A percentile compares a stretch with the other conserved stretches of the same genome.
phyloP scores from a whole-genome alignment of 192 early-diverging fungal genomes.

The Oehlia diaphana region DNA sequence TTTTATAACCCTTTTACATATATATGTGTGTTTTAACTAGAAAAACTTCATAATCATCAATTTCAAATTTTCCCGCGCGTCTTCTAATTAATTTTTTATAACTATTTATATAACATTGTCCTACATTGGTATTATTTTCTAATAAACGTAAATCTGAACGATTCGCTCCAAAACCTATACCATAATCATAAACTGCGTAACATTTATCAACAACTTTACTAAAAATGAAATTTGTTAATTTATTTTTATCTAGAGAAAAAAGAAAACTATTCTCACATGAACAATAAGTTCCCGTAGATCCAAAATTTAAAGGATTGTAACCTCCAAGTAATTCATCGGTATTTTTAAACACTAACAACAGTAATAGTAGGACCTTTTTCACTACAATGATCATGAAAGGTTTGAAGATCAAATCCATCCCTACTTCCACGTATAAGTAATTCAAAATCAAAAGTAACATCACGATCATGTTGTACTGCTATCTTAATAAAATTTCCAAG shows the following conservation, averaged over 20 bases:
- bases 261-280: neutral
- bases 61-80: neutral
- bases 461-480: neutral
- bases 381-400: conserved; percentile 25
- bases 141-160: neutral
- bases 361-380: conserved; percentile 31
- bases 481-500: neutral
- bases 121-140: neutral
- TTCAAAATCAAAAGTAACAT: neutral
- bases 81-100: neutral
- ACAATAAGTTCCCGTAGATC: neutral
- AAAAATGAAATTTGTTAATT: neutral
- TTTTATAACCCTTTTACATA: too few species aligned
- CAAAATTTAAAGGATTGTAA: conserved; percentile 31
- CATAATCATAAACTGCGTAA: neutral
- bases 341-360: conserved; percentile 13
- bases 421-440: neutral
- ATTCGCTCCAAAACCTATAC: neutral
- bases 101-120: neutral
- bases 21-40: neutral
- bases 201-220: neutral
- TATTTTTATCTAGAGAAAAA: neutral
- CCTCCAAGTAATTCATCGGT: conserved; percentile 32
- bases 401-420: neutral
- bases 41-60: conserved; percentile 1